A percentile compares a stretch with the other conserved stretches of the same genome.
phyloP scores from a whole-genome alignment of 495 filamentous ascomycete species.

The Thozetella sp. region DNA sequence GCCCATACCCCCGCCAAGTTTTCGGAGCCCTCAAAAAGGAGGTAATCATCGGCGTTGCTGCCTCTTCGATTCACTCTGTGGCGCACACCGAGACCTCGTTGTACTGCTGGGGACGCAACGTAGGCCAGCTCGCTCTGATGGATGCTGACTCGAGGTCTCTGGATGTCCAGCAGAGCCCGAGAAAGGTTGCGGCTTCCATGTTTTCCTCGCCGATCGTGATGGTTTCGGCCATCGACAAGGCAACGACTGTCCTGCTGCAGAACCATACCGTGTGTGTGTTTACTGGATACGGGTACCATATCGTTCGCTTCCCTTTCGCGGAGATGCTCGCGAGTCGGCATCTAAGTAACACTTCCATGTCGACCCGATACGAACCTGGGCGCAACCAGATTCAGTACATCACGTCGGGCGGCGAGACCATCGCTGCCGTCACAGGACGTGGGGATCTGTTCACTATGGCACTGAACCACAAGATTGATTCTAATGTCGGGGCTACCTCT shows the following conservation, averaged over 20 bases:
- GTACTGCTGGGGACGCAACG: slow-evolving; percentile 94
- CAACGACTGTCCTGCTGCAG: slow-evolving; percentile 82
- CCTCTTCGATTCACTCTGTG: slow-evolving; percentile 91
- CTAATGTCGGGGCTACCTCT: slow-evolving; percentile 60
- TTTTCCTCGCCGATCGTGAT: slow-evolving; percentile 76
- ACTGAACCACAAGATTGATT: slow-evolving; percentile 66
- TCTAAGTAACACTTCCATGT: slow-evolving; percentile 62
- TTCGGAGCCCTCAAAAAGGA: slow-evolving; percentile 92
- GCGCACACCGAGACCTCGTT: slow-evolving; percentile 80
- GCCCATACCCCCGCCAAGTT: slow-evolving; percentile 80
- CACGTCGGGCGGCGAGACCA: slow-evolving; percentile 81
- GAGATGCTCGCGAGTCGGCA: slow-evolving; percentile 69
- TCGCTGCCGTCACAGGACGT: slow-evolving; percentile 79
- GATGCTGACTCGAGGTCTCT: slow-evolving; percentile 93
- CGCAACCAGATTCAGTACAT: slow-evolving; percentile 73
- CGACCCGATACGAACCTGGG: slow-evolving; percentile 65
- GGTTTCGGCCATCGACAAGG: slow-evolving; percentile 87
- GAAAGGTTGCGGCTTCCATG: slow-evolving; percentile 84
- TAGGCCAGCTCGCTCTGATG: slow-evolving; percentile 91
- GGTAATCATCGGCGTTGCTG: slow-evolving; percentile 76
- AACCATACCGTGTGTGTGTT: slow-evolving; percentile 92
- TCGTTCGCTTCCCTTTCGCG: slow-evolving; percentile 73
- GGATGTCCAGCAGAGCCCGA: slow-evolving; percentile 76
- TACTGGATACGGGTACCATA: slow-evolving; percentile 89
- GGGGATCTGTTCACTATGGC: slow-evolving; percentile 86